These are phyloP conservation scores for Talaromyces thailandensis DNA, from an alignment of 495 filamentous ascomycete genomes.

Conservation along the genomic window DNA sequence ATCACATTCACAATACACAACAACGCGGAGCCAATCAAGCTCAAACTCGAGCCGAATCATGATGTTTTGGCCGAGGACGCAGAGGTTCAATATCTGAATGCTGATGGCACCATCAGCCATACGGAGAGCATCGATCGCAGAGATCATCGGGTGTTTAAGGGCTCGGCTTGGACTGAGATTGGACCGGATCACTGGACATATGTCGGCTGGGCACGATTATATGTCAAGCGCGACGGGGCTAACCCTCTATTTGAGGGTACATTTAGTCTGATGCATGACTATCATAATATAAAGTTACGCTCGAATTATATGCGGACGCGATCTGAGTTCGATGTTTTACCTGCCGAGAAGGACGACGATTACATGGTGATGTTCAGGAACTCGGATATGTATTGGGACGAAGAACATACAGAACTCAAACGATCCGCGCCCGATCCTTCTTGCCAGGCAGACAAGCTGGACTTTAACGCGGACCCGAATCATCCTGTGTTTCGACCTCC, in stretches of 20 bases:
- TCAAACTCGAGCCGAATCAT: constrained; percentile 83
- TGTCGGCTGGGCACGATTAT: constrained; percentile 79
- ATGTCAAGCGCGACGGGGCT: constrained; percentile 64
- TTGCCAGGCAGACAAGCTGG: constrained; percentile 58
- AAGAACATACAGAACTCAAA: constrained; percentile 42
- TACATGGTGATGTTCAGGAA: constrained; percentile 90
- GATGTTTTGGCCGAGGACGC: constrained; percentile 77
- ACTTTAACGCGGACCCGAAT: constrained; percentile 58
- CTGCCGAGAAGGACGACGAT: constrained; percentile 52
- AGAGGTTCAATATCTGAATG: constrained; percentile 57
- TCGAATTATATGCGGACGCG: constrained; percentile 67
- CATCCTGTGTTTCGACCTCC: constrained; percentile 53
- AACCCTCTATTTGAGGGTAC: constrained; percentile 84
- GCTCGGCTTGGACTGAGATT: constrained; percentile 61
- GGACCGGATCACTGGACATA: constrained; percentile 61
- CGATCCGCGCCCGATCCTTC: constrained; percentile 32
- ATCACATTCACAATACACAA: constrained; percentile 68
- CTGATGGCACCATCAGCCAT: constrained; percentile 53
- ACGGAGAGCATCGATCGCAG: constrained; percentile 58
- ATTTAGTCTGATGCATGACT: constrained; percentile 69
- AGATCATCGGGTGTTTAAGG: constrained; percentile 77
- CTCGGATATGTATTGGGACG: constrained; percentile 59
- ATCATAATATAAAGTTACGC: constrained; percentile 80
- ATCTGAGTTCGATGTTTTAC: constrained; percentile 61
- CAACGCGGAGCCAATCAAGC: constrained; percentile 58